These are phyloP conservation scores for Hordeum marinum DNA, from an alignment of 176 grass and related monocot genomes.

Conservation along the genomic window DNA sequence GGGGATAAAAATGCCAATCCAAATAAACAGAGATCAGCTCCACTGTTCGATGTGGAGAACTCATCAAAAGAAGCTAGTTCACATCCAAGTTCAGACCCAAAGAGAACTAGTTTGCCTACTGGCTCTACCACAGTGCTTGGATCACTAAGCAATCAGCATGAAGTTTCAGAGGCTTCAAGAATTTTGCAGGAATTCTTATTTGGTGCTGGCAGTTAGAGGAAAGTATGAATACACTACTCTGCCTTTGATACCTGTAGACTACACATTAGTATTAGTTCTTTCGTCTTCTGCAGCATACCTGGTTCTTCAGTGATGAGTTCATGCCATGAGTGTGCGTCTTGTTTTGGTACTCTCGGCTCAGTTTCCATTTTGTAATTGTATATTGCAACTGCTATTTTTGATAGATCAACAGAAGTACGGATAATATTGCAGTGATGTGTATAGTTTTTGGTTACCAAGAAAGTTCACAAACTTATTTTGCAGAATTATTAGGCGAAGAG, in stretches of 20 bases:
- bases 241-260: neutral
- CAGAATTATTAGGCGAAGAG: conserved; percentile 2
- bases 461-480: conserved; percentile 25
- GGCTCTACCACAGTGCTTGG: conserved; percentile 15
- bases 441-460: neutral
- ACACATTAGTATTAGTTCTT: neutral
- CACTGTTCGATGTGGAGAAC: conserved; percentile 18
- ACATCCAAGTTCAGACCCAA: conserved; percentile 8
- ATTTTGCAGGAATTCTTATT: conserved; percentile 95
- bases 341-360: conserved; percentile 4
- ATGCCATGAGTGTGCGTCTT: neutral
- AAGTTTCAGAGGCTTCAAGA: conserved; percentile 70
- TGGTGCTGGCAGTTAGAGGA: conserved; percentile 40
- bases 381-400: neutral
- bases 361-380: conserved; percentile 15
- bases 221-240: conserved; percentile 30
- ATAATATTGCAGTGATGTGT: neutral
- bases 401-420: neutral
- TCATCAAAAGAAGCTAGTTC: conserved; percentile 5
- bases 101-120: conserved; percentile 25
- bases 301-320: conserved; percentile 13
- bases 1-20: conserved; percentile 5
- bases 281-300: neutral
- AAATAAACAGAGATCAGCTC: conserved; percentile 13
- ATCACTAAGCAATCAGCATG: conserved; percentile 29